Base-by-base conservation (phyloP, 1,139 yeast species). In the Debaryomyces sp. region DNA sequence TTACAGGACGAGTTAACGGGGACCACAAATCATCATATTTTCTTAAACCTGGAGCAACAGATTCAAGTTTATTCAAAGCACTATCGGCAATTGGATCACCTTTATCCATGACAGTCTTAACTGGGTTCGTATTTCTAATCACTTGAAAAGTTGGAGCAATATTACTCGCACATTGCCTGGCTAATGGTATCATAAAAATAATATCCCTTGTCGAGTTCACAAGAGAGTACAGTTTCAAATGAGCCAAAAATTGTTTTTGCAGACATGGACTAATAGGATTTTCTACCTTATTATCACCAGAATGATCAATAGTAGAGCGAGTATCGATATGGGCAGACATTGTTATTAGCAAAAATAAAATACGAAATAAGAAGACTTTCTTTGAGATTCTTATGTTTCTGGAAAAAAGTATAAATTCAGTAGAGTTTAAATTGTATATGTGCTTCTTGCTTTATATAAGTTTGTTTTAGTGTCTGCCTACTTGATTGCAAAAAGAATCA, bases 1-100 rank as follows among this genome's bases (percentile, higher is more conserved):
- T 55, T 6, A 74, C 53, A 3, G 85, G 85, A 45, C 68, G 63
- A 3, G 76, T 66, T 44, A 79, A 66, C 1, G 81, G 77, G 44
- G 71, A 67, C 37, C 76, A 70, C 26, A 78, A 57, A 51, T n/a
- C n/a, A n/a, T 74, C 73, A 37, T 71, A 54, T 0, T 74, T 70
- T 54, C 73, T 75, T 47, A 73, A 65, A 36, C 61, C 54, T 0
- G 84, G 69, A 5, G 68, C 55, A 38, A 58, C 47, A 40, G 57
- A 53, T 52, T 80, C 84, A 32, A 80, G 58, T 44, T 62, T 62
- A 35, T 52, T 55, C 51, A 80, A 70, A 12, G 64, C 55, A 6
- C 53, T 49, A 51, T 78, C 76, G 3, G 71, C 66, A 47, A 67
- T 55, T 7, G 32, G 46, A 50, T 73, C 77, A 36, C 70, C 57